Evolutionary conservation across 495 filamentous ascomycete genomes (phyloP).

Genomic region (Margaritispora aquatica): DNA sequence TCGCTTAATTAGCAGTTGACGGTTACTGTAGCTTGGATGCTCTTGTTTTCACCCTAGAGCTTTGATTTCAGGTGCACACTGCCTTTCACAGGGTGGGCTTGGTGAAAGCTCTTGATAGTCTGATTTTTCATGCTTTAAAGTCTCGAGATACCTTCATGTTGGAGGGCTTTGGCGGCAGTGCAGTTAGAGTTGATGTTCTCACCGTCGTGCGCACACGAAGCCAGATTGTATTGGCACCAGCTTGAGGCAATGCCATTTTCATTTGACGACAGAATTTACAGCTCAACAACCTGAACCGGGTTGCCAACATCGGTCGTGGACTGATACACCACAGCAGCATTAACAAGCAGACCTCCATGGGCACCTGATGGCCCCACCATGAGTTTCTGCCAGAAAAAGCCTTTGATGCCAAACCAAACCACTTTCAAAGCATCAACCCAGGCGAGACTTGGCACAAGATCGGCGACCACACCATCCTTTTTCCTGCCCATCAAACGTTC

Average conservation of each 20-base stretch:
- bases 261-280: slow-evolving; percentile 17
- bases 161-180: no score
- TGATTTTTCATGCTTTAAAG: no score
- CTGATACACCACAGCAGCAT: slow-evolving; percentile 68
- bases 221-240: background rate
- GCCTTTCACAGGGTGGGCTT: no score
- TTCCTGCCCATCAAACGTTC: slow-evolving; percentile 54
- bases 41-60: no score
- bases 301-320: slow-evolving; percentile 61
- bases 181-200: no score
- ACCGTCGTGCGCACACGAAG: background rate
- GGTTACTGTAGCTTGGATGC: no score
- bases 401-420: slow-evolving; percentile 53
- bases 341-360: slow-evolving; percentile 61
- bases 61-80: no score
- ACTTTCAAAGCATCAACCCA: slow-evolving; percentile 62
- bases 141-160: no score
- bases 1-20: no score
- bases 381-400: slow-evolving; percentile 69
- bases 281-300: slow-evolving; percentile 52
- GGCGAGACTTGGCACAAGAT: slow-evolving; percentile 36
- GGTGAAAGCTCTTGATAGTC: no score
- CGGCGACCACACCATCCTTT: slow-evolving; percentile 37
- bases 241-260: background rate
- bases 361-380: slow-evolving; percentile 52